Evolutionary conservation across 345 rosid genomes (phyloP).

Genomic region (Syzygium jambos): DNA sequence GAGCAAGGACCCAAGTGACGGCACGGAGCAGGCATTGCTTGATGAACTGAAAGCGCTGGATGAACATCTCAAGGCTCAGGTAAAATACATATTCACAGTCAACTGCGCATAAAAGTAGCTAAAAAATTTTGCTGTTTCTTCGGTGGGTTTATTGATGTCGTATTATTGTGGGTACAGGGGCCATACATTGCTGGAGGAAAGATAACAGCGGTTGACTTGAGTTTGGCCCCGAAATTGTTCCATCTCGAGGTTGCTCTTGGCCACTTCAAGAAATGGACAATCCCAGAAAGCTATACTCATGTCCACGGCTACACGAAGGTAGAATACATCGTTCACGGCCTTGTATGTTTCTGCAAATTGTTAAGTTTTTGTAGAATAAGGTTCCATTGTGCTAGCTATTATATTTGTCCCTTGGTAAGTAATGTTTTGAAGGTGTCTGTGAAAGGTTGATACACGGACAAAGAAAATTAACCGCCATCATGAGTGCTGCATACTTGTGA

Average conservation of each 20-base stretch:
- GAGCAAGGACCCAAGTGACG: slow-evolving; percentile 83
- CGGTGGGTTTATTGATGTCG: neutral
- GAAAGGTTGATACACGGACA: neutral
- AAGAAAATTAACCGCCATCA: neutral
- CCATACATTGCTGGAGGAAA: slow-evolving; percentile 78
- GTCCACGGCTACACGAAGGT: slow-evolving; percentile 61
- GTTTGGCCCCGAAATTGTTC: slow-evolving; percentile 87
- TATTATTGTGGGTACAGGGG: slow-evolving; percentile 26
- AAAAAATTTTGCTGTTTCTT: neutral
- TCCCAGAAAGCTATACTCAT: slow-evolving; percentile 56
- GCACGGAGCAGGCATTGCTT: slow-evolving; percentile 66
- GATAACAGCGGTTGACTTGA: slow-evolving; percentile 65
- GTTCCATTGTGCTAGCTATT: neutral
- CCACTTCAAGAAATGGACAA: slow-evolving; percentile 78
- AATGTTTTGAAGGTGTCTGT: neutral
- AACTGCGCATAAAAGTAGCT: neutral
- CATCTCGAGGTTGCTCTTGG: slow-evolving; percentile 80
- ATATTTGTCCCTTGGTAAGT: neutral
- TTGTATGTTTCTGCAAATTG: neutral
- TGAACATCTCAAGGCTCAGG: slow-evolving; percentile 64
- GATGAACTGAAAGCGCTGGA: slow-evolving; percentile 74
- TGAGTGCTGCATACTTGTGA: neutral
- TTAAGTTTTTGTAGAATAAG: neutral
- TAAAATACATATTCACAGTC: slow-evolving; percentile 5
- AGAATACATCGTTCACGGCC: neutral